Base-by-base conservation (phyloP, 2,329 filamentous ascomycete species). In the Calycina herbarum region DNA sequence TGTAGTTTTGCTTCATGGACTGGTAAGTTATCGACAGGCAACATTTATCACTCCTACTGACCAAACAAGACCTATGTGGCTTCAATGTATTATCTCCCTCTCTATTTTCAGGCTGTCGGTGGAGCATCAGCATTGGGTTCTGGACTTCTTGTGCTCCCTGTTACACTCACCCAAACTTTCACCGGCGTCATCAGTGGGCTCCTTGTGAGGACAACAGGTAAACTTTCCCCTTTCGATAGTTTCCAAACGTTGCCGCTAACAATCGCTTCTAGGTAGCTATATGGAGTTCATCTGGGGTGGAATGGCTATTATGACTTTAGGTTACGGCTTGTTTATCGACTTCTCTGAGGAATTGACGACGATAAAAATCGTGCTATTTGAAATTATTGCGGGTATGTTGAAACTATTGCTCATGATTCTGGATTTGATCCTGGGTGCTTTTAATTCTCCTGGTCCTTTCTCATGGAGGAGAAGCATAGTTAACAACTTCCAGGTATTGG, bases 71-170 rank as follows among this genome's bases (percentile, higher is more conserved):
- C 42, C 17, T 51, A 51, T 24, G 17, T 15, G 6, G n/a, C 45
- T 24, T 51, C n/a, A 20, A 20, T 24, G n/a, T 51, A 51, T 57
- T 75, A 71, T 31, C 61, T 74, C 7, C 73, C 73, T 0, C 83
- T 96, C 1, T 97, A 96, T 80, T 94, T 93, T 78, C 92, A 96
- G 78, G 86, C 86, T 17, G 90, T 93, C 15, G 83, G 90, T 6
- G 86, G 88, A 20, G 86, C 86, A 2, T 82, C 84, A 0, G 89
- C 92, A 0, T 85, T 94, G 40, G 79, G 90, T 31, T 91, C 88
- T 1, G 92, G 92, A 60, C 86, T 94, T 59, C 93, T 92, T 73
- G 77, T 93, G 17, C 81, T 94, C 13, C 89, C 91, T 0, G 85
- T 85, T 66, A 88, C 89, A 6, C 73, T 94, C 33, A 82, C 86